Base-by-base conservation (phyloP, 2,329 filamentous ascomycete genomes). In the Talaromyces sp. region DNA sequence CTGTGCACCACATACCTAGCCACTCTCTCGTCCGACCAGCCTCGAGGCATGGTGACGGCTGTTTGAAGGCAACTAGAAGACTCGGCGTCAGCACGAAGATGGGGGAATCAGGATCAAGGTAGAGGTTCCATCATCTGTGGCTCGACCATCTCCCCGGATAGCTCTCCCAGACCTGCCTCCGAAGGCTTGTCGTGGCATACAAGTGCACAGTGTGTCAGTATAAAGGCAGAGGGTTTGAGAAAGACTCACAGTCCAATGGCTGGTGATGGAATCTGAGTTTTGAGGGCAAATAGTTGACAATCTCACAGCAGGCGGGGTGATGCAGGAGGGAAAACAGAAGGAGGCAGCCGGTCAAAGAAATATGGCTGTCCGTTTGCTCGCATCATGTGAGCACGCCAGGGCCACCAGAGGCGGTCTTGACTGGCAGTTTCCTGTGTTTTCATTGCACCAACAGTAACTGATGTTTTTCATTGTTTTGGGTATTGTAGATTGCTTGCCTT, bases 11-110 rank as follows among this genome's bases (percentile, higher is more conserved):
- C 60, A 42, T 39, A 56, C 57, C 42, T 55, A 2, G 55, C 52
- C 11, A 55, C 56, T 17, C 33, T 55, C 3, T 17, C 36, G 7
- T 30, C 22, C 22, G 52, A 59, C 60, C 60, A 62, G 17, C 60
- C 60, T n/a, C 60, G 56, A 36, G 49, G 25, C 60, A 61, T 61
- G 39, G 28, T 57, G 55, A 7, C 19, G 17, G n/a, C 17, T 22
- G 11, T 22, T 25, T 47, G n/a, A 9, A 47, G 25, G 22, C 19
- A 47, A 47, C 44, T 47, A 47, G 11, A 47, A 22, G 42, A 22
- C 8, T 47, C 22, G 10, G 19, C 2, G 25, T 25, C 19, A 47
- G 44, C 5, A 10, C 5, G 17, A 15, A 13, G 44, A 47, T 25
- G 44, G 11, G 4, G 9, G 7, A 15, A 47, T 47, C n/a, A 47